phyloP scores from a whole-genome alignment of 441 rosid genomes.

The Corymbia citriodora region DNA sequence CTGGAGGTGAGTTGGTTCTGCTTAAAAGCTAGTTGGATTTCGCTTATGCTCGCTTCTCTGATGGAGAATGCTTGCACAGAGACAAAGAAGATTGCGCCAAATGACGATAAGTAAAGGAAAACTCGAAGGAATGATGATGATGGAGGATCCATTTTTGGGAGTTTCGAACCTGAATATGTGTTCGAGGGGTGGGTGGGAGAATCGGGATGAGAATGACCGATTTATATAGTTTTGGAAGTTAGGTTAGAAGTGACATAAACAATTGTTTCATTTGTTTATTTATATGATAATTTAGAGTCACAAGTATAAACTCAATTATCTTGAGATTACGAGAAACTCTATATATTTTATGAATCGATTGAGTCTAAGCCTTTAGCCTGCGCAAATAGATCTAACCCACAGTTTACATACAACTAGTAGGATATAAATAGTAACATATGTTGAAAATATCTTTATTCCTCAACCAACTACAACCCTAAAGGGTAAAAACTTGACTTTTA shows the following conservation, averaged over 20 bases:
- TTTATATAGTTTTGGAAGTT: background rate
- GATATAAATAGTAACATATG: background rate
- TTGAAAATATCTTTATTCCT: background rate
- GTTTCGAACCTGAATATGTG: background rate
- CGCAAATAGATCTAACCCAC: background rate
- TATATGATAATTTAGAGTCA: background rate
- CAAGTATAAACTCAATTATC: background rate
- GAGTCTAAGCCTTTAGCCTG: background rate
- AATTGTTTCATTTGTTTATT: background rate
- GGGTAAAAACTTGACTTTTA: background rate
- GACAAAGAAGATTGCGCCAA: background rate
- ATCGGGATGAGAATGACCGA: background rate
- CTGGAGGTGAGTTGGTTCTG: slow-evolving; percentile 10
- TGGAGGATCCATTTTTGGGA: background rate
- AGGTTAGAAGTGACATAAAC: background rate
- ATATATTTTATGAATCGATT: background rate
- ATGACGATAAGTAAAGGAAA: background rate
- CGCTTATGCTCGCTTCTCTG: slow-evolving; percentile 4
- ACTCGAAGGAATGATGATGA: background rate
- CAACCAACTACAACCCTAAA: background rate
- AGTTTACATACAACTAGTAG: background rate
- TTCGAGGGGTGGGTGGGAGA: background rate
- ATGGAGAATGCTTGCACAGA: background rate
- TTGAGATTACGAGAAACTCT: background rate
- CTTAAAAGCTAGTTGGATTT: slow-evolving; percentile 4